These are phyloP conservation scores for Solanum hybrid DNA, from an alignment of 305 asterid genomes.

Conservation along the genomic window DNA sequence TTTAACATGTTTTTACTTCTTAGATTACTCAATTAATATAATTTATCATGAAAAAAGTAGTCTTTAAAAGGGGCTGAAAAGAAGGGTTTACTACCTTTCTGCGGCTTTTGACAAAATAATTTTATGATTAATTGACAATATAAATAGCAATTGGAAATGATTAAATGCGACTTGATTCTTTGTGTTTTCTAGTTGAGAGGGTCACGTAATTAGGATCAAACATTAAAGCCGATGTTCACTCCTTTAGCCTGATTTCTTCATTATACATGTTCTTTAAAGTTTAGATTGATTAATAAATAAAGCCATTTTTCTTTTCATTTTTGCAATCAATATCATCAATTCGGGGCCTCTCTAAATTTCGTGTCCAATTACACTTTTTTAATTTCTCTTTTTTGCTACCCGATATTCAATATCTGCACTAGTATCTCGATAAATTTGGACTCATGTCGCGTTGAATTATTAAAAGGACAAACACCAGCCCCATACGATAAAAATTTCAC, in stretches of 20 bases:
- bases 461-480: background rate
- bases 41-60: background rate
- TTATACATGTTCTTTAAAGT: background rate
- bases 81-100: background rate
- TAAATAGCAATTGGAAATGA: background rate
- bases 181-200: background rate
- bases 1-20: background rate
- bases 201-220: slow-evolving; percentile 6
- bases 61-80: background rate
- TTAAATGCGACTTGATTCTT: slow-evolving; percentile 1
- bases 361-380: background rate
- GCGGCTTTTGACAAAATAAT: slow-evolving; percentile 2
- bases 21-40: background rate
- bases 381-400: background rate
- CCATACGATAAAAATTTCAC: background rate
- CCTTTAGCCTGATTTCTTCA: slow-evolving; percentile 17
- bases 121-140: background rate
- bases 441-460: background rate
- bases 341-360: background rate
- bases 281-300: background rate
- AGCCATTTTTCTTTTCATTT: background rate
- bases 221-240: slow-evolving; percentile 13
- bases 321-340: background rate
- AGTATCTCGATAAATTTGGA: background rate
- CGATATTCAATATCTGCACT: fast-evolving